These are phyloP conservation scores for Saccharomyces mikatae DNA, from an alignment of 805 yeast species.

Conservation along the genomic window DNA sequence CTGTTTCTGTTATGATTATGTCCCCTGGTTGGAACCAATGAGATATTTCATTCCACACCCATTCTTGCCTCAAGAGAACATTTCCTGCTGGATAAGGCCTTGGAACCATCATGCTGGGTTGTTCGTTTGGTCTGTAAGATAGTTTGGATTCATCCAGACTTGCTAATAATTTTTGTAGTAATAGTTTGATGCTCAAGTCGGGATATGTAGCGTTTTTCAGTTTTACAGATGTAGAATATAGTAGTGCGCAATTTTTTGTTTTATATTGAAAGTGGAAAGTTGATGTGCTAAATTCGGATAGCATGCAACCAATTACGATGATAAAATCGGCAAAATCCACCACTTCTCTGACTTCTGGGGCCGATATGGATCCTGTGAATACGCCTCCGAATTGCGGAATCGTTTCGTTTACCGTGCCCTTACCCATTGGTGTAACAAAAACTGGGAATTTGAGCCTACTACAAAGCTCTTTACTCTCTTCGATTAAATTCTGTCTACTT, in stretches of 20 bases:
- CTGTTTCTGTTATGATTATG: slow-evolving; percentile 53
- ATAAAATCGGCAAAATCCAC: slow-evolving; percentile 52
- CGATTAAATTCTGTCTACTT: slow-evolving; percentile 44
- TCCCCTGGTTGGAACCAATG: slow-evolving; percentile 49
- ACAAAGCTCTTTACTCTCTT: slow-evolving; percentile 37
- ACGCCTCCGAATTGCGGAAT: slow-evolving; percentile 51
- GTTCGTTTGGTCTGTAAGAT: slow-evolving; percentile 7
- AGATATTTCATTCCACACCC: slow-evolving; percentile 45
- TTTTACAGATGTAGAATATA: slow-evolving; percentile 49
- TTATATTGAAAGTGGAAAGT: slow-evolving; percentile 44
- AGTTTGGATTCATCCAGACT: slow-evolving; percentile 26
- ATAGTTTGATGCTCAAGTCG: slow-evolving; percentile 42
- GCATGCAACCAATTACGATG: slow-evolving; percentile 54
- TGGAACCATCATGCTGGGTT: slow-evolving; percentile 22
- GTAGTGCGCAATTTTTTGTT: slow-evolving; percentile 46
- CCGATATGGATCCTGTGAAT: slow-evolving; percentile 51
- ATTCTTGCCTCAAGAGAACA: slow-evolving; percentile 32
- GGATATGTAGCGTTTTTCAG: slow-evolving; percentile 45
- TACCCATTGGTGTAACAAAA: slow-evolving; percentile 51
- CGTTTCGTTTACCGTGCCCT: slow-evolving; percentile 56
- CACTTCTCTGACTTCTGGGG: slow-evolving; percentile 37
- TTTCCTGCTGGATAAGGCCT: slow-evolving; percentile 13
- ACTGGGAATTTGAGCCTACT: slow-evolving; percentile 41
- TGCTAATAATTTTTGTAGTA: slow-evolving; percentile 25
- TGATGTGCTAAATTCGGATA: slow-evolving; percentile 55